These are phyloP conservation scores for Debaryomyces sp. DNA, from an alignment of 1,139 yeast species.

Conservation along the genomic window DNA sequence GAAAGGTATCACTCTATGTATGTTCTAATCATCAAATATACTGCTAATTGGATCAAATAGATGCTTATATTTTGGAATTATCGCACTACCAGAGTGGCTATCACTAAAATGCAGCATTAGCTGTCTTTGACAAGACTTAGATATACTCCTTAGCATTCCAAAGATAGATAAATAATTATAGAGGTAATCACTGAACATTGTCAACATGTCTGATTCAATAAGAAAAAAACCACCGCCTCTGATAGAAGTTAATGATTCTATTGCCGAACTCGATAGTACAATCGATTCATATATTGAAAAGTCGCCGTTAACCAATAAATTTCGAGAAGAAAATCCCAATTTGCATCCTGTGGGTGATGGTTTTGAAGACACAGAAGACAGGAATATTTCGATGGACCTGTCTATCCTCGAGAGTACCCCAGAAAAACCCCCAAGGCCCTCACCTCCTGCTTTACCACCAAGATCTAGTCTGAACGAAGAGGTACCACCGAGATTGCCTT, in stretches of 20 bases:
- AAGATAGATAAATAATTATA: neutral
- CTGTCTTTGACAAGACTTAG: neutral
- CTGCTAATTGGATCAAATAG: neutral
- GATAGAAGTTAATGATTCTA: neutral
- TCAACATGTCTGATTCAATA: neutral
- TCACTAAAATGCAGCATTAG: neutral
- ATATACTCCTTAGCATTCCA: neutral
- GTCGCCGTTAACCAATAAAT: conserved; percentile 26
- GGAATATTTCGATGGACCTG: conserved; percentile 9
- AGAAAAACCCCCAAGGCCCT: conserved; percentile 5
- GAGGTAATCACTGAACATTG: neutral
- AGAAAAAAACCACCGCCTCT: neutral
- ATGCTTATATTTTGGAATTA: conserved; percentile 2
- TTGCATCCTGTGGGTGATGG: conserved; percentile 21
- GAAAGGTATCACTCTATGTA: neutral
- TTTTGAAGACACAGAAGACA: conserved; percentile 15
- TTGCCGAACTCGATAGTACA: conserved; percentile 9
- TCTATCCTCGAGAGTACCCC: neutral
- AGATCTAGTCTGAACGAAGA: neutral
- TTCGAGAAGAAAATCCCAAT: conserved; percentile 31
- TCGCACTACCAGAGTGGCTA: conserved; percentile 2
- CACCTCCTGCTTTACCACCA: neutral
- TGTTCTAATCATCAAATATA: neutral
- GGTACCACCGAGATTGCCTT: neutral
- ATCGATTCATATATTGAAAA: conserved; percentile 27